A percentile compares a stretch with the other conserved stretches of the same genome.
Evolutionary conservation across 1,139 yeast genomes (phyloP).

Genomic region (Taphrina sp.): DNA sequence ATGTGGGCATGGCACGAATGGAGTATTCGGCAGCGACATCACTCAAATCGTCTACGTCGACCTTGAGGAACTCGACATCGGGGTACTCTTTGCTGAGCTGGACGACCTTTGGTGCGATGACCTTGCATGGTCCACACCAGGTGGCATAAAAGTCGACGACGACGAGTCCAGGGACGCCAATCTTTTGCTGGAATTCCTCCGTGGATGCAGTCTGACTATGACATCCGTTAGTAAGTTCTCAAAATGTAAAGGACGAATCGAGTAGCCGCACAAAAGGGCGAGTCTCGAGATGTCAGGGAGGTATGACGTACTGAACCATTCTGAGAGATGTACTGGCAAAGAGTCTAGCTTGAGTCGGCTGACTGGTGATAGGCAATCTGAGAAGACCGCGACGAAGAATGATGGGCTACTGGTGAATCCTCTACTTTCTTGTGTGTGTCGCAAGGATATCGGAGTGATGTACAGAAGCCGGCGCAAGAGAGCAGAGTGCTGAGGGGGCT

Average conservation of each 20-base stretch:
- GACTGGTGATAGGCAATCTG: constrained; percentile 7
- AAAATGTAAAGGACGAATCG: too few relatives aligned
- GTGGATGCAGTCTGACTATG: constrained; percentile 29
- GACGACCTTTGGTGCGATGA: constrained; percentile 87
- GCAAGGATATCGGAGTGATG: too few relatives aligned
- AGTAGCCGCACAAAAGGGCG: background rate
- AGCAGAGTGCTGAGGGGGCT: too few relatives aligned
- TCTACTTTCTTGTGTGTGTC: too few relatives aligned
- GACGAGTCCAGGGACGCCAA: constrained; percentile 56
- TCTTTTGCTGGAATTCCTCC: constrained; percentile 63
- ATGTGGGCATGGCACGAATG: constrained; percentile 86
- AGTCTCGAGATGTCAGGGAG: too few relatives aligned
- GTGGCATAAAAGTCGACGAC: constrained; percentile 92
- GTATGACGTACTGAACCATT: constrained; percentile 12
- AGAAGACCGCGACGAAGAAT: constrained; percentile 23
- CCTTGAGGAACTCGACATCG: constrained; percentile 70
- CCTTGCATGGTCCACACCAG: constrained; percentile 97
- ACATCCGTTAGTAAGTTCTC: constrained; percentile 1
- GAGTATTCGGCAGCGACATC: constrained; percentile 72
- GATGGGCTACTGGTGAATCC: too few relatives aligned
- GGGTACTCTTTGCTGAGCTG: constrained; percentile 61
- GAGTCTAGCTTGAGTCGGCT: constrained; percentile 2
- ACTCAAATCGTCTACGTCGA: constrained; percentile 77
- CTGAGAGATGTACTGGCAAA: constrained; percentile 7
- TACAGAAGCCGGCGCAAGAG: too few relatives aligned